phyloP scores from a whole-genome alignment of 768 basidiomycete species.

The Lactifluus piperatus region DNA sequence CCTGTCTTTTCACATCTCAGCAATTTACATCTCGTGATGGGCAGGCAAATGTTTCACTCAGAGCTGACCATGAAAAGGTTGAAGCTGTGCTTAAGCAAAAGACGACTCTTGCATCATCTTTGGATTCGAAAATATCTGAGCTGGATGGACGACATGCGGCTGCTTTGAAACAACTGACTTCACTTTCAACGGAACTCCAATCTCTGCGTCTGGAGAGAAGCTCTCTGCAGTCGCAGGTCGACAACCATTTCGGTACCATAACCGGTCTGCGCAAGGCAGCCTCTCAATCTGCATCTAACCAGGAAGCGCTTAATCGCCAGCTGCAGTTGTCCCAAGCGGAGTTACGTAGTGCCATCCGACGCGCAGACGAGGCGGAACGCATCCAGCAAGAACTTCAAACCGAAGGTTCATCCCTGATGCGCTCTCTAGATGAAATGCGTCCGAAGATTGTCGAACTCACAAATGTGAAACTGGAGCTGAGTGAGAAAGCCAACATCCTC shows the following conservation, averaged over 20 bases:
- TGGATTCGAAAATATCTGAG: slow-evolving; percentile 39
- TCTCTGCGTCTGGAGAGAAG: slow-evolving; percentile 41
- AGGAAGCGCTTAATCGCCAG: slow-evolving; percentile 44
- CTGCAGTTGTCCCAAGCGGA: slow-evolving; percentile 58
- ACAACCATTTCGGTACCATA: slow-evolving; percentile 38
- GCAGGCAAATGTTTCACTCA: slow-evolving; percentile 50
- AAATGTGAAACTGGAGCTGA: slow-evolving; percentile 56
- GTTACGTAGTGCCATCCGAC: slow-evolving; percentile 50
- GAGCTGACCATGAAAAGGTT: slow-evolving; percentile 51
- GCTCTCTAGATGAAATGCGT: slow-evolving; percentile 77
- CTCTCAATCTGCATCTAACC: slow-evolving; percentile 42
- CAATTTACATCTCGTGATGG: slow-evolving; percentile 4
- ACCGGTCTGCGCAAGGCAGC: slow-evolving; percentile 53
- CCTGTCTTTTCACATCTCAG: not conserved
- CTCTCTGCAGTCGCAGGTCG: slow-evolving; percentile 39
- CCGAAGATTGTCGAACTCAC: slow-evolving; percentile 80
- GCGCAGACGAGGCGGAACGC: slow-evolving; percentile 67
- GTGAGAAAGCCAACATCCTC: slow-evolving; percentile 52
- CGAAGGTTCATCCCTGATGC: slow-evolving; percentile 73
- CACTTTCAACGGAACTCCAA: slow-evolving; percentile 40
- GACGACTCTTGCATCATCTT: slow-evolving; percentile 38
- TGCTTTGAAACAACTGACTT: slow-evolving; percentile 36
- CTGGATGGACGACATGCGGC: slow-evolving; percentile 36
- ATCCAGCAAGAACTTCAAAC: slow-evolving; percentile 63
- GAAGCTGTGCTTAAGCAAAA: slow-evolving; percentile 38